Evolutionary conservation across 345 rosid species (phyloP).

Genomic region (Erysimum cheiranthoides): DNA sequence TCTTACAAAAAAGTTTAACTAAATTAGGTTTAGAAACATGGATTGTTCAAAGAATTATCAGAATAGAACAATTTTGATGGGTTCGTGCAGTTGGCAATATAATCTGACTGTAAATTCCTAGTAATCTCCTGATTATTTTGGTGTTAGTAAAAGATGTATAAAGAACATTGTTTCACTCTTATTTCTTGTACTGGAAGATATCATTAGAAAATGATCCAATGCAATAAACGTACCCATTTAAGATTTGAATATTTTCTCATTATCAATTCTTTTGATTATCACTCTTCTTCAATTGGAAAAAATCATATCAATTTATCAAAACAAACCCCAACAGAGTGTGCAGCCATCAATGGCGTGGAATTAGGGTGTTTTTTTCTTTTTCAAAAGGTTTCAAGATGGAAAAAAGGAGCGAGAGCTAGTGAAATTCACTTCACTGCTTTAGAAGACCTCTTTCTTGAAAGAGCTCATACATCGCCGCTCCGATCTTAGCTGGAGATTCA

Average conservation of each 20-base stretch:
- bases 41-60: background rate
- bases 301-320: conserved; percentile 17
- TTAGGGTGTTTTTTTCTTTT: conserved; percentile 16
- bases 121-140: background rate
- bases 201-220: background rate
- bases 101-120: background rate
- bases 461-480: conserved; percentile 76
- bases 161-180: background rate
- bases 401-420: conserved; percentile 27
- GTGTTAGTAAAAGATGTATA: background rate
- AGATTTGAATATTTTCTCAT: background rate
- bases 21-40: background rate
- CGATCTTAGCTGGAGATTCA: conserved; percentile 96
- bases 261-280: conserved; percentile 19
- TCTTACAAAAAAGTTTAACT: background rate
- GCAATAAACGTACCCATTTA: background rate
- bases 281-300: conserved; percentile 34
- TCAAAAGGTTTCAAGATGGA: conserved; percentile 10
- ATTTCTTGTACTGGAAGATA: conserved; percentile 1
- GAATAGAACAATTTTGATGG: background rate
- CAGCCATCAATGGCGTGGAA: conserved; percentile 39
- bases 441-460: conserved; percentile 85
- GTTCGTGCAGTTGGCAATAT: background rate
- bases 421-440: conserved; percentile 48
- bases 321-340: conserved; percentile 35